phyloP scores from a whole-genome alignment of 768 basidiomycete genomes.

The Mycena amicta region DNA sequence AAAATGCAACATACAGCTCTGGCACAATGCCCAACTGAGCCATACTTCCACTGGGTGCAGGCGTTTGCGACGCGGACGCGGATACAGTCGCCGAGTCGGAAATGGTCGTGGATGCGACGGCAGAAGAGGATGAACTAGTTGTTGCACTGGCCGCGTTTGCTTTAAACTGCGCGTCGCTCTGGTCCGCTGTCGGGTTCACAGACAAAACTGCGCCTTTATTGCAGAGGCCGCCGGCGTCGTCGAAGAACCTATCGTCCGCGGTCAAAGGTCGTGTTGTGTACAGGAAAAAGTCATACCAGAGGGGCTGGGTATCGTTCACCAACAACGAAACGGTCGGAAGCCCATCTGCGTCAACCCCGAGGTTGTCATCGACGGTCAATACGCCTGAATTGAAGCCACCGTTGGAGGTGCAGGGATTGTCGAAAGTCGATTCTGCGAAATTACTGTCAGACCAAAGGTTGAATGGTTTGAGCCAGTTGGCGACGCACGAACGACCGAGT shows the following conservation, averaged over 20 bases:
- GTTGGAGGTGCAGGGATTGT: conserved; percentile 37
- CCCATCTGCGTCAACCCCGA: conserved; percentile 37
- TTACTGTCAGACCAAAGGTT: not conserved
- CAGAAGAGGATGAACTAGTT: too few species aligned
- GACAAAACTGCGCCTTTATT: conserved; percentile 40
- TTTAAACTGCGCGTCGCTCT: conserved; percentile 38
- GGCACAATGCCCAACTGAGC: too few species aligned
- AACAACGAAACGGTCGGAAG: conserved; percentile 34
- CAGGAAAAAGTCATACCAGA: conserved; percentile 29
- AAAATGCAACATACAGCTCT: too few species aligned
- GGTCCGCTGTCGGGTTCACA: conserved; percentile 36
- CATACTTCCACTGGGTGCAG: too few species aligned
- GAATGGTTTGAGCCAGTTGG: not conserved
- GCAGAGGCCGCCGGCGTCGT: conserved; percentile 42
- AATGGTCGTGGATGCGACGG: too few species aligned
- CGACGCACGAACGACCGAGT: conserved; percentile 42
- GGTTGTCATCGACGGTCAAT: conserved; percentile 32
- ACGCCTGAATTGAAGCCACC: conserved; percentile 40
- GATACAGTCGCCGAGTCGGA: too few species aligned
- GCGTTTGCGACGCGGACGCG: too few species aligned
- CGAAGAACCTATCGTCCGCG: conserved; percentile 36
- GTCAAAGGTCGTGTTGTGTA: not conserved
- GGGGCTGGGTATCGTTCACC: conserved; percentile 38
- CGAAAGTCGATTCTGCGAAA: conserved; percentile 37
- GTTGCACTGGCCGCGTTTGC: too few species aligned